Percentiles rank a stretch among this genome's conserved stretches.
phyloP scores from a whole-genome alignment of 257 asterid species.

The Nicotiana noctiflora region DNA sequence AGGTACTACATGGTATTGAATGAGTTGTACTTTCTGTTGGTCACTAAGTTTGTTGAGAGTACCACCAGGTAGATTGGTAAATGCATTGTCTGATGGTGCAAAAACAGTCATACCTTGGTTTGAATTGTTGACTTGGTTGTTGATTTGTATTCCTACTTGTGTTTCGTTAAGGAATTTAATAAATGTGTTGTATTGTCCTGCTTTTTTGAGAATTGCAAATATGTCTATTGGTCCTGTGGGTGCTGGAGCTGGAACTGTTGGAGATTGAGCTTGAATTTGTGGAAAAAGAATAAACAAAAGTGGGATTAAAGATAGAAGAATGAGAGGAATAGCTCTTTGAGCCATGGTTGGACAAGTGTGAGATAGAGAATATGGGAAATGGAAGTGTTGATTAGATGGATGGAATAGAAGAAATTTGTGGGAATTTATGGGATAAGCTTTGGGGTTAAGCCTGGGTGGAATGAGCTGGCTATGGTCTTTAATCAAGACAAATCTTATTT shows the following conservation, averaged over 20 bases:
- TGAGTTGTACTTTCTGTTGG: slow-evolving; percentile 65
- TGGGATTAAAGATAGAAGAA: slow-evolving; percentile 24
- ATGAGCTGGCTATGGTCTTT: slow-evolving; percentile 47
- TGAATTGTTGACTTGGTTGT: slow-evolving; percentile 73
- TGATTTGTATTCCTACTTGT: slow-evolving; percentile 54
- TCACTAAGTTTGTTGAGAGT: slow-evolving; percentile 54
- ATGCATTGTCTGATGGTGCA: slow-evolving; percentile 84
- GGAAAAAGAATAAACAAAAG: slow-evolving; percentile 20
- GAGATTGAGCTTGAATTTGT: slow-evolving; percentile 30
- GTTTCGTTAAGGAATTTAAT: slow-evolving; percentile 47
- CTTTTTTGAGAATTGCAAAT: slow-evolving; percentile 51
- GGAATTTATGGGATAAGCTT: slow-evolving; percentile 20
- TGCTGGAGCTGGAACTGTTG: slow-evolving; percentile 51
- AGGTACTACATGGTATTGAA: slow-evolving; percentile 60
- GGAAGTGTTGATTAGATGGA: slow-evolving; percentile 4
- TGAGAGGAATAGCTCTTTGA: slow-evolving; percentile 11
- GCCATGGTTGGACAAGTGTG: slow-evolving; percentile 35
- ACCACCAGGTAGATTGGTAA: slow-evolving; percentile 66
- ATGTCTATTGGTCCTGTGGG: slow-evolving; percentile 65
- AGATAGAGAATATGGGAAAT: background rate
- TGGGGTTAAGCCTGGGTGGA: slow-evolving; percentile 39
- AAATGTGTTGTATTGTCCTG: slow-evolving; percentile 45
- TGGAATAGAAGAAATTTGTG: background rate
- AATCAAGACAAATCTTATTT: slow-evolving; percentile 22
- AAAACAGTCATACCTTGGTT: slow-evolving; percentile 69